Evolutionary conservation across 805 yeast genomes (phyloP).

Genomic region (Sugiyamaella lignohabitans): DNA sequence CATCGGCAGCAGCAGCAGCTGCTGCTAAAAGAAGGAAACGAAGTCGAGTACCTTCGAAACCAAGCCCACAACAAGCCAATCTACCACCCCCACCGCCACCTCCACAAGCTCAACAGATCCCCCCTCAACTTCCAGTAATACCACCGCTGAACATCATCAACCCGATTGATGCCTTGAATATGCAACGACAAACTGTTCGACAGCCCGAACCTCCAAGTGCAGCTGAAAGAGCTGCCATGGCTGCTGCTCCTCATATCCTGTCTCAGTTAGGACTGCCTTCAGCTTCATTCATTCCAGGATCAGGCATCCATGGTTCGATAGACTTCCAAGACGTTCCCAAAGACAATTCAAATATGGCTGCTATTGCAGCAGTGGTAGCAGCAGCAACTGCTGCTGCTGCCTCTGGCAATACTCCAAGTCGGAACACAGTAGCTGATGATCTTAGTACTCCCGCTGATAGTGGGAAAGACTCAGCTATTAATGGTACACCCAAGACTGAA

Average conservation of each 20-base stretch:
- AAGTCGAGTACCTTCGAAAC: not conserved
- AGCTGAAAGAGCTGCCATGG: not conserved
- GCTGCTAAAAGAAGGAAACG: not conserved
- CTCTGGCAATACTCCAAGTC: not conserved
- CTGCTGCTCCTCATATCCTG: not conserved
- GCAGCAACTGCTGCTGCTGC: not conserved
- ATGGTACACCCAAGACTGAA: not conserved
- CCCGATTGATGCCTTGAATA: not conserved
- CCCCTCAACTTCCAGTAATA: conserved; percentile 1
- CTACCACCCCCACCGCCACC: too few species aligned
- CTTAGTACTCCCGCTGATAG: not conserved
- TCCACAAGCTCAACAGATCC: conserved; percentile 4
- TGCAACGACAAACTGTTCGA: not conserved
- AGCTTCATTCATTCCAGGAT: conserved; percentile 22
- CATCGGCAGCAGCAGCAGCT: not conserved
- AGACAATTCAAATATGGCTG: not conserved
- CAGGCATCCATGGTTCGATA: conserved; percentile 23
- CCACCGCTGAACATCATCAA: not conserved
- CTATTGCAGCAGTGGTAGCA: conserved; percentile 7
- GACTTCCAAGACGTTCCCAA: conserved; percentile 21
- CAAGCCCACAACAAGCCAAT: not conserved
- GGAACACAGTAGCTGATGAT: not conserved
- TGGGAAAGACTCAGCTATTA: not conserved
- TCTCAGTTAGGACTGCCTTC: conserved; percentile 3
- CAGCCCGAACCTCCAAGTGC: not conserved